Base-by-base conservation (phyloP, 805 yeast species). In the Tetrapisispora pingtungensis region DNA sequence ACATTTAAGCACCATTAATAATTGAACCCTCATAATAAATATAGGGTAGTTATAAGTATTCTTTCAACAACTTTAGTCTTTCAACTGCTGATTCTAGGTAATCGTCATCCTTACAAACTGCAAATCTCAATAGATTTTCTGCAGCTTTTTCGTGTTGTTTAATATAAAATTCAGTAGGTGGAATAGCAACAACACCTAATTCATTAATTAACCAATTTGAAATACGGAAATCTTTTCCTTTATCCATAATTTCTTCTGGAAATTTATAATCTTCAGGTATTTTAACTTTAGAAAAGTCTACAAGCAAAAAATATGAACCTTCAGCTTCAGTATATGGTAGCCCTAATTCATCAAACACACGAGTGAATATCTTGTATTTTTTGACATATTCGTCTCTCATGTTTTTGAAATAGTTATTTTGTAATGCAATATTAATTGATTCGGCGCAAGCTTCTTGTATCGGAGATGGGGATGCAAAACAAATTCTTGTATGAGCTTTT, bases 191-290 rank as follows among this genome's bases (percentile, higher is more conserved):
- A 34, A 93, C 94, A 10, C 98, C 98, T 46, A 90, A 63, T 60
- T 88, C 95, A 59, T 78, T 81, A 57, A 88, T 87, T 47, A 93
- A 72, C 97, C 97, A 93, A 66, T 85, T 86, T 0, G 96, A 94
- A 50, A 81, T 72, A 60, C 78, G 78, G 72, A 88, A 93, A 67
- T 93, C 98, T 50, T 79, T 79, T 14, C 95, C 90, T 49, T 84
- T 77, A 31, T 63, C 64, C 42, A 67, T 59, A 48, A 93, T 73
- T 15, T 80, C 88, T 14, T 68, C 78, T 1, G 97, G 97, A 61
- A 73, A 83, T 36, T 61, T 71, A 55, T 81, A 85, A 54, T 77
- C 82, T 2, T 65, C 67, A 3, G 97, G 97, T 33, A 93, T 72
- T 55, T 83, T 74, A 44, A 93, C 80, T 57, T 83, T 85, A 52